Evolutionary conservation across 257 asterid species (phyloP), one percentile per base, ranked within the genome.

Genomic region (Ligustrum vulgare): DNA sequence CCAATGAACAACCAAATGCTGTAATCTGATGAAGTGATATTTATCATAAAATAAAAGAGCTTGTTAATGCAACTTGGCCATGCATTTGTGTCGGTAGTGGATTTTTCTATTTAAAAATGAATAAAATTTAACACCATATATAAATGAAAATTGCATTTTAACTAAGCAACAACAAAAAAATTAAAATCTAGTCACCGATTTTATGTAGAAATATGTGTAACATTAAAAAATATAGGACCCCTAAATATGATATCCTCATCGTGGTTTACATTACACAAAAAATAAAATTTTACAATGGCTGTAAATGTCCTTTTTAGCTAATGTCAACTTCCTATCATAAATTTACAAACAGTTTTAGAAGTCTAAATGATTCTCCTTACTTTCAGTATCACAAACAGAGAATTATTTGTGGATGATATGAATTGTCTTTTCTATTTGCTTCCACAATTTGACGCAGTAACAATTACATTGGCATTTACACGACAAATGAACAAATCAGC

Each of bases 1-100:
- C 97, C 82, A 93, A 79, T 2, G 93, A 86, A 83, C 97, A 93
- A 31, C 97, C 99, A 80, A 90, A 93, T 51, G 91, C 82, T 31
- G 95, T 84, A 62, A 92, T 86, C 97, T 94, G 87, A 79, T 71
- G 74, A 73, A 39, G 67, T 11, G 65, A 47, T 33, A 79, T 54
- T 64, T 28, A 37, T 10, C 20, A 71, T 75, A 45, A n/a, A n/a
- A n/a, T n/a, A n/a, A 41, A 41, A 45, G 13, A 45, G 49, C 12
- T 45, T 45, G 34, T n/a, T 1, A 69, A 70, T 39, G 72, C 7
- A 20, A 51, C 64, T 36, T 8, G 31, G 62, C 37, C 2, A 33
- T 22, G 33, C 13, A 39, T 60, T 37, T 23, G 68, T 68, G 33
- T 68, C 6, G n/a, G 33, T 16, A 31, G 58, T 25, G 37, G 11